phyloP scores from a whole-genome alignment of 2,329 filamentous ascomycete species.

The Albifimbria verrucaria region DNA sequence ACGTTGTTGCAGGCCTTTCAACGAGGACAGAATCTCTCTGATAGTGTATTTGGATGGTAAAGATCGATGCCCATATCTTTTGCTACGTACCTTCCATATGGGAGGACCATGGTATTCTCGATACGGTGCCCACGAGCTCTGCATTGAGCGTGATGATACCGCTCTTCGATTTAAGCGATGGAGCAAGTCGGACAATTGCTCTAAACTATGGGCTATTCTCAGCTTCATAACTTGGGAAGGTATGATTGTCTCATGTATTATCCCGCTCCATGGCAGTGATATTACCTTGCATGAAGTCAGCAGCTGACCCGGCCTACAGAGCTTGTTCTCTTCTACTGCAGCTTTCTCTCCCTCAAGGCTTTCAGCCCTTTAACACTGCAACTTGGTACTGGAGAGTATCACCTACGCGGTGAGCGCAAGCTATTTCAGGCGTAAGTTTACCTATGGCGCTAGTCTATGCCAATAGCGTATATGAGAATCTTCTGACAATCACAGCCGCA shows the following conservation, averaged over 20 bases:
- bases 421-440: slow-evolving; percentile 55
- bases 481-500: slow-evolving; percentile 40
- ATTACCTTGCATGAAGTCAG: not conserved
- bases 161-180: slow-evolving; percentile 51
- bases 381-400: slow-evolving; percentile 43
- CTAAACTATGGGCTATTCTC: slow-evolving; percentile 52
- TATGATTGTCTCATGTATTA: slow-evolving; percentile 21
- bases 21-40: slow-evolving; percentile 52
- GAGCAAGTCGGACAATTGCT: slow-evolving; percentile 38
- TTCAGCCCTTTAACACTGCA: slow-evolving; percentile 42
- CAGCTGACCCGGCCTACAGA: slow-evolving; percentile 34
- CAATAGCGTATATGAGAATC: not conserved
- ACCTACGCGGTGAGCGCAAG: slow-evolving; percentile 44
- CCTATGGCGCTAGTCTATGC: not conserved
- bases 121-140: slow-evolving; percentile 52
- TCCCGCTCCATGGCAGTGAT: not conserved
- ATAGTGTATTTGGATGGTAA: slow-evolving; percentile 46
- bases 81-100: slow-evolving; percentile 40
- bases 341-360: slow-evolving; percentile 55
- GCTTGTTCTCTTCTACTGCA: slow-evolving; percentile 57
- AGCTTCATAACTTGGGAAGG: slow-evolving; percentile 61
- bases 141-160: slow-evolving; percentile 45
- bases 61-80: slow-evolving; percentile 42
- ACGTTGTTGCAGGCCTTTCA: slow-evolving; percentile 41
- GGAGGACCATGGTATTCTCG: slow-evolving; percentile 44